Conservation (phyloP, 371 early-diverging fungal genomes). For the Chytridium lagenaria region DNA sequence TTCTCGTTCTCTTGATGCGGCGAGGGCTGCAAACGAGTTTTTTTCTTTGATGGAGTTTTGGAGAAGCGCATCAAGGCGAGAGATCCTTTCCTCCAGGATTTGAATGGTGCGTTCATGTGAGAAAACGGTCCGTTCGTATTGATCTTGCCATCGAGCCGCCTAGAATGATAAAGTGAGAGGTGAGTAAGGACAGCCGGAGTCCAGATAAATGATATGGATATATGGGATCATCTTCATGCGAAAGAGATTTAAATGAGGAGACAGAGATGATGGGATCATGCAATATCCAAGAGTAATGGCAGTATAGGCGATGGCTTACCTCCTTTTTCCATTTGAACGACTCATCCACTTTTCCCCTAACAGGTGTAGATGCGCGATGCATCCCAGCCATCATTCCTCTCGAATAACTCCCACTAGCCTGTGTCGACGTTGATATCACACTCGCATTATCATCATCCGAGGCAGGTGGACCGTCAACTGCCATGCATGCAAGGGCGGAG, state of each 20-base stretch:
- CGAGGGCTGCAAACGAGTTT: constrained; percentile 22
- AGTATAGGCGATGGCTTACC: too few species aligned
- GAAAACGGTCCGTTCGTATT: constrained; percentile 30
- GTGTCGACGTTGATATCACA: neutral
- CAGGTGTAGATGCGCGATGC: neutral
- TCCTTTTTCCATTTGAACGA: constrained; percentile 13
- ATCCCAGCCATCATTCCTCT: too few species aligned
- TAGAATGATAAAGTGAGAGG: neutral
- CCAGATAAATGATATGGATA: neutral
- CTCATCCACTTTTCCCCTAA: neutral
- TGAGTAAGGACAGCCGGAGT: neutral
- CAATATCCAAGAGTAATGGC: too few species aligned
- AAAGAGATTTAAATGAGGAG: too few species aligned
- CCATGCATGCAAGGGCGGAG: too few species aligned
- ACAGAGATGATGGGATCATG: too few species aligned
- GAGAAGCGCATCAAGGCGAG: constrained; percentile 22
- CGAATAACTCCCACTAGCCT: too few species aligned
- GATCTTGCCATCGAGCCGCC: constrained; percentile 42
- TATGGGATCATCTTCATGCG: neutral
- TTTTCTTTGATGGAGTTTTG: constrained; percentile 35
- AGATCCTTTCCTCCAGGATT: constrained; percentile 29
- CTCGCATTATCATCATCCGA: neutral
- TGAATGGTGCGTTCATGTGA: constrained; percentile 23
- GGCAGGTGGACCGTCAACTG: neutral
- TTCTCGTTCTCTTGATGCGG: constrained; percentile 32